A percentile compares a stretch with the other conserved stretches of the same genome.
Evolutionary conservation across 345 rosid genomes (phyloP).

Genomic region (Gynandropsis gynandra): DNA sequence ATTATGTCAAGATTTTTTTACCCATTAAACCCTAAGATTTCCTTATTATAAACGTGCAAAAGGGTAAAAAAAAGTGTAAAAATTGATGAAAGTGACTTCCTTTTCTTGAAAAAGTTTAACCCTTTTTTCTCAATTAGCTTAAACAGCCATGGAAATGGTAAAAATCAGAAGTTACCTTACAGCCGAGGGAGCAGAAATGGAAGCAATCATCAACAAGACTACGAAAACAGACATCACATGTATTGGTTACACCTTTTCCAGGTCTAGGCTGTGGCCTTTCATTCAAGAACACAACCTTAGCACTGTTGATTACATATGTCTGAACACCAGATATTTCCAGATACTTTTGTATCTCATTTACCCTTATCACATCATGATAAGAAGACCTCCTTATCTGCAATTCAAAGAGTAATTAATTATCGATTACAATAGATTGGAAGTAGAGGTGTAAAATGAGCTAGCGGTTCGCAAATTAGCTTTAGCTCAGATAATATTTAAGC

Average conservation of each 20-base stretch:
- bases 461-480: no score
- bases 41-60: no score
- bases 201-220: conserved; percentile 80
- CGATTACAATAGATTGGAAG: no score
- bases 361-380: conserved; percentile 91
- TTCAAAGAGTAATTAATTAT: background rate
- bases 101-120: no score
- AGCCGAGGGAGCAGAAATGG: conserved; percentile 93
- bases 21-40: no score
- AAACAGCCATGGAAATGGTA: no score
- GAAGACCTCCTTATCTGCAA: conserved; percentile 89
- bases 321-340: conserved; percentile 76
- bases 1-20: no score
- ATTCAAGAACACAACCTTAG: conserved; percentile 84
- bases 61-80: no score
- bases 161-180: conserved; percentile 66
- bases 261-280: conserved; percentile 92
- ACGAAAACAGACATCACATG: conserved; percentile 79
- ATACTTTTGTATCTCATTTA: conserved; percentile 71
- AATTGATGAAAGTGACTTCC: no score
- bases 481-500: no score
- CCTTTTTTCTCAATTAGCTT: no score
- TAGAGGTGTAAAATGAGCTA: no score
- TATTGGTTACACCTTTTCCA: conserved; percentile 79
- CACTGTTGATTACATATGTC: conserved; percentile 86